These are phyloP conservation scores for Tilletiaria anomala DNA, from an alignment of 1,284 basidiomycete genomes.

Conservation along the genomic window DNA sequence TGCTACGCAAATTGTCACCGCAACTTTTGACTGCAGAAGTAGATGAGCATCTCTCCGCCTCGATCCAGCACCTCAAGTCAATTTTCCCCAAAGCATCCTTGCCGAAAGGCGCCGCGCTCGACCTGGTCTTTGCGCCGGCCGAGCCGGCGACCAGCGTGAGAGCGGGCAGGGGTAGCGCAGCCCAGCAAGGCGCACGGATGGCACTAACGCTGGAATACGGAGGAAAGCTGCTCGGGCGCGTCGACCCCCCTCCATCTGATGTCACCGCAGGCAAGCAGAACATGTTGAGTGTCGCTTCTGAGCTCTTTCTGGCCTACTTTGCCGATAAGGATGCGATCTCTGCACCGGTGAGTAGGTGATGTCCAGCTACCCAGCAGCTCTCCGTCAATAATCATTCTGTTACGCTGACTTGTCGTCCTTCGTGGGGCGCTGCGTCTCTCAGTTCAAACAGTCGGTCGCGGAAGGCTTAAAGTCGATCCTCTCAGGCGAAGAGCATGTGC, in stretches of 20 bases:
- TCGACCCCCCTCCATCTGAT: constrained; percentile 2
- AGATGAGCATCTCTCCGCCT: constrained; percentile 26
- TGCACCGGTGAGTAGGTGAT: constrained; percentile 2
- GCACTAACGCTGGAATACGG: constrained; percentile 17
- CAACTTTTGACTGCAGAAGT: too few species aligned
- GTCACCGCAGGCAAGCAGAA: neutral
- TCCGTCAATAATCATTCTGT: neutral
- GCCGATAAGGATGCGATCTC: constrained; percentile 24
- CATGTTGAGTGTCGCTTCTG: constrained; percentile 10
- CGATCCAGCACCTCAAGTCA: constrained; percentile 41
- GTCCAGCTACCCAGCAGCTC: neutral
- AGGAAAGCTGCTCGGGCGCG: constrained; percentile 14
- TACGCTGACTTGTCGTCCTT: neutral
- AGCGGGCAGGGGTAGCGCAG: neutral
- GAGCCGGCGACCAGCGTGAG: neutral
- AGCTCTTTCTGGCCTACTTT: constrained; percentile 32
- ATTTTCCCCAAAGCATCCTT: constrained; percentile 43
- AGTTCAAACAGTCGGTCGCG: constrained; percentile 4
- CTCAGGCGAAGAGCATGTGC: too few species aligned
- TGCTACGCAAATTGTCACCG: constrained; percentile 36
- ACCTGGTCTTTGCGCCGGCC: constrained; percentile 27
- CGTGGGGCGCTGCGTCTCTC: neutral
- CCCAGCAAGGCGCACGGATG: too few species aligned
- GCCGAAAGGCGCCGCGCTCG: constrained; percentile 43
- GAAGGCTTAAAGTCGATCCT: too few species aligned